phyloP scores from a whole-genome alignment of 2,329 filamentous ascomycete genomes.

The Ilyonectria mors-panacis region DNA sequence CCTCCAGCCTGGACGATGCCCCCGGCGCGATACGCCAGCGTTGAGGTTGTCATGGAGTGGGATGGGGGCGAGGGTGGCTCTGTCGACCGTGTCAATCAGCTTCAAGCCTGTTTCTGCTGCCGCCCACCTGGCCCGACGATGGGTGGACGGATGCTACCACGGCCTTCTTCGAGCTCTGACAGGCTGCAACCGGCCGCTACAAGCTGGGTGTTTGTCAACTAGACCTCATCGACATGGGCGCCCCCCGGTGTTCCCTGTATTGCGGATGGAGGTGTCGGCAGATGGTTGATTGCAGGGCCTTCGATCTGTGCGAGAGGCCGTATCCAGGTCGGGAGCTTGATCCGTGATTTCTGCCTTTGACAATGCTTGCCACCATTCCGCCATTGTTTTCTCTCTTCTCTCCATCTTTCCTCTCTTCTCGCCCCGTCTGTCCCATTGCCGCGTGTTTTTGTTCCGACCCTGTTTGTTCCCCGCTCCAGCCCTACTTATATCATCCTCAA shows the following conservation, averaged over 20 bases:
- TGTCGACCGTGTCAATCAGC: background rate
- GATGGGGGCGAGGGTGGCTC: constrained; percentile 7
- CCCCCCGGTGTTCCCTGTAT: background rate
- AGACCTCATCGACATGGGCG: background rate
- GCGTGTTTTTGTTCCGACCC: background rate
- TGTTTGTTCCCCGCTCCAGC: constrained; percentile 13
- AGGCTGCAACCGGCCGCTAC: background rate
- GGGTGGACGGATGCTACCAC: constrained; percentile 7
- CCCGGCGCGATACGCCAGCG: constrained; percentile 8
- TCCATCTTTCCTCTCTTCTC: constrained; percentile 2
- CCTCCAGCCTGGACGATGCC: constrained; percentile 10
- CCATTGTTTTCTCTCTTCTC: constrained; percentile 19
- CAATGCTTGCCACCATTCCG: constrained; percentile 4
- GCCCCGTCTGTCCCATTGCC: background rate
- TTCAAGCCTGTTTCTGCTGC: background rate
- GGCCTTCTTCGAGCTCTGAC: background rate
- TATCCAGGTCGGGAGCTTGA: constrained; percentile 15
- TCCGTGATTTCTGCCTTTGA: constrained; percentile 1
- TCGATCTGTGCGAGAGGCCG: background rate
- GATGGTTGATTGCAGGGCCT: constrained; percentile 17
- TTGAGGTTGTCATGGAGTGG: constrained; percentile 3
- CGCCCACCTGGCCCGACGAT: background rate
- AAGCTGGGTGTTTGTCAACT: background rate
- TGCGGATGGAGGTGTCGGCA: constrained; percentile 17
- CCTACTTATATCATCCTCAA: constrained; percentile 25